Evolutionary conservation across 2,329 filamentous ascomycete species (phyloP).

Genomic region (Xylariaceae sp.): DNA sequence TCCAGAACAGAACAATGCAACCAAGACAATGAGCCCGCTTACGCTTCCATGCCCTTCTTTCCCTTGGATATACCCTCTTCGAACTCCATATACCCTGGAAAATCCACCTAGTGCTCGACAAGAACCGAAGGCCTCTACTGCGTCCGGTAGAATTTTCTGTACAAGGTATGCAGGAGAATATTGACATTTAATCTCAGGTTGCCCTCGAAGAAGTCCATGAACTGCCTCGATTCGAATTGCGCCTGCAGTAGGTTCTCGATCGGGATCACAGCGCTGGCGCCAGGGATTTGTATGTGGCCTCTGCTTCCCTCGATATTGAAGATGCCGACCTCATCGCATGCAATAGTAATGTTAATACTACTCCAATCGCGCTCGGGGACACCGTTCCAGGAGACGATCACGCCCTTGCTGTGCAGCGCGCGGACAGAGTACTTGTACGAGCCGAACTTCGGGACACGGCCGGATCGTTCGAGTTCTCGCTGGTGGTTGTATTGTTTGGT

Average conservation of each 20-base stretch:
- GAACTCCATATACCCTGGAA: too few relatives aligned
- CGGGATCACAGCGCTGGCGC: slow-evolving; percentile 80
- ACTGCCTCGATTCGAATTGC: slow-evolving; percentile 95
- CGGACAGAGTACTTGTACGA: slow-evolving; percentile 96
- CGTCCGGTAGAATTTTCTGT: slow-evolving; percentile 95
- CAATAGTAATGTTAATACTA: slow-evolving; percentile 90
- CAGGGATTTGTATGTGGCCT: slow-evolving; percentile 92
- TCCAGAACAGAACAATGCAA: too few relatives aligned
- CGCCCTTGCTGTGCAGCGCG: slow-evolving; percentile 85
- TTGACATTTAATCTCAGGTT: slow-evolving; percentile 90
- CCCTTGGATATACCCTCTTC: too few relatives aligned
- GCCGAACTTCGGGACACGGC: slow-evolving; percentile 93
- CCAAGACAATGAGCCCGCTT: too few relatives aligned
- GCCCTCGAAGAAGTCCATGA: slow-evolving; percentile 89
- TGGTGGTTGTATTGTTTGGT: slow-evolving; percentile 99
- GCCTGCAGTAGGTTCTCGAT: slow-evolving; percentile 93
- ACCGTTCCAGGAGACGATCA: slow-evolving; percentile 86
- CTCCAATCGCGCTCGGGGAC: slow-evolving; percentile 82
- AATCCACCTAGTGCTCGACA: too few relatives aligned
- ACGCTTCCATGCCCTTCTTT: too few relatives aligned
- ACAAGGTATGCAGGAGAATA: slow-evolving; percentile 89
- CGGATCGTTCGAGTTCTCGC: slow-evolving; percentile 85
- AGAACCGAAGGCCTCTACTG: slow-evolving; percentile 39
- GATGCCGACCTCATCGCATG: slow-evolving; percentile 87
- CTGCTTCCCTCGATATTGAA: slow-evolving; percentile 89